Base-by-base conservation (phyloP, 139 green algal species). In the Volvox reticuliferus region DNA sequence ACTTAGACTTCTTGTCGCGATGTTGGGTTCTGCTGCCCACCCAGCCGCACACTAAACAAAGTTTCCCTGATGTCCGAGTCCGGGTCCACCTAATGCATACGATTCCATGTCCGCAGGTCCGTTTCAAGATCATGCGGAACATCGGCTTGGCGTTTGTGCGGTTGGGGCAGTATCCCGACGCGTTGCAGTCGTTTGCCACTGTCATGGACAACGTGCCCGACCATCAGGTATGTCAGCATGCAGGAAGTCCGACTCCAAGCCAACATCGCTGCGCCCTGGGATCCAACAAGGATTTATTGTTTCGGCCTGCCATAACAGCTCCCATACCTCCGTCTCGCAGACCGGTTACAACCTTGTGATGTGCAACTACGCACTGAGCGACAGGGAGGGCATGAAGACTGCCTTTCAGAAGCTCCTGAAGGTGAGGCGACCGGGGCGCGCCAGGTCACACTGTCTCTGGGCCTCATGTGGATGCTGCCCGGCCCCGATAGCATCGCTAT, bases 331-430 rank as follows among this genome's bases (percentile, higher is more conserved):
- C 44, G 9, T 55, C 26, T 63, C 77, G 6, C 90, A 96, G 87
- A 96, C 97, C 1, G 97, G 93, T 0, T 98, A 96, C 95, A 98
- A 99, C 94, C 94, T 99, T 44, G 91, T 98, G 65, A 86, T 99
- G 68, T 98, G 96, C 88, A 95, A 89, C n/a, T 96, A 94, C 68
- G 96, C 97, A 6, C 80, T 98, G 82, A 96, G 95, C 12, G 95
- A 98, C 89, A 94, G 93, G 22, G 96, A 98, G 79, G 94, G 94
- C 81, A 97, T 98, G 96, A 97, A 96, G 88, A 62, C 87, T 21
- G 92, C 93, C 30, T 98, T 98, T 85, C 12, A 90, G 87, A 87
- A 91, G 88, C 94, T 98, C 76, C 87, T 98, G 30, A 82, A 91
- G 75, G 86, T 79, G 62, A 9, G 81, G 80, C 50, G 50, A 44